Base-by-base conservation (phyloP, 2,329 filamentous ascomycete genomes). In the Ciborinia camelliae region DNA sequence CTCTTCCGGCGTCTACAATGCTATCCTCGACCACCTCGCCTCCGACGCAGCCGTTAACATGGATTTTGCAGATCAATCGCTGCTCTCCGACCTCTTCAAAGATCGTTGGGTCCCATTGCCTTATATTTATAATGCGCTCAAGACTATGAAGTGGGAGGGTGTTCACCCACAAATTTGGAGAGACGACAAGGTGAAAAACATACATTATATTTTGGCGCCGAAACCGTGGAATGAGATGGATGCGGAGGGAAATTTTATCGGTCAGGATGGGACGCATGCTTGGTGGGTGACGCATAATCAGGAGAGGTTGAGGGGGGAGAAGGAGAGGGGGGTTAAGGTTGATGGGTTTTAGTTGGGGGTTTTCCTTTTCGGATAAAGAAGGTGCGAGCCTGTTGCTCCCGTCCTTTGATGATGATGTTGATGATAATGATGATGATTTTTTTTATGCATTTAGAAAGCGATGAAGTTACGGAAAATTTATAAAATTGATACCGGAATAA, bases 111-210 rank as follows among this genome's bases (percentile, higher is more conserved):
- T 84, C 15, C 73, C 82, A 7, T 76, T 88, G 70, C 84, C 84
- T 1, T 87, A 87, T 70, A 76, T 81, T 18, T 87, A 87, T 74
- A 88, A 88, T 69, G 85, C 84, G 12, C 79, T 88, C 67, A 87
- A 87, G 80, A 86, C 85, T 20, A 67, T 87, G 77, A 76, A 83
- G 20, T 80, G 80, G 77, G 70, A 77, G 20, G 79, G 77, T 15
- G 83, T 86, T 37, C 85, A 88, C 71, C 74, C 76, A 35, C 71
- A 76, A 64, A 83, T 88, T 64, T 88, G 85, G 85, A 75, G 77
- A 14, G 85, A 88, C 69, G 81, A 81, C 23, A 73, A 76, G 48
- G 82, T 87, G 58, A 86, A 85, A 77, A 86, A 86, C 69, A 74
- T 88, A 7, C 85, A 88, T 71, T 87, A 85, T 67, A 86, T 88